These are phyloP conservation scores for Cucurbitaria berberidis DNA, from an alignment of 2,329 filamentous ascomycete species.

Conservation along the genomic window DNA sequence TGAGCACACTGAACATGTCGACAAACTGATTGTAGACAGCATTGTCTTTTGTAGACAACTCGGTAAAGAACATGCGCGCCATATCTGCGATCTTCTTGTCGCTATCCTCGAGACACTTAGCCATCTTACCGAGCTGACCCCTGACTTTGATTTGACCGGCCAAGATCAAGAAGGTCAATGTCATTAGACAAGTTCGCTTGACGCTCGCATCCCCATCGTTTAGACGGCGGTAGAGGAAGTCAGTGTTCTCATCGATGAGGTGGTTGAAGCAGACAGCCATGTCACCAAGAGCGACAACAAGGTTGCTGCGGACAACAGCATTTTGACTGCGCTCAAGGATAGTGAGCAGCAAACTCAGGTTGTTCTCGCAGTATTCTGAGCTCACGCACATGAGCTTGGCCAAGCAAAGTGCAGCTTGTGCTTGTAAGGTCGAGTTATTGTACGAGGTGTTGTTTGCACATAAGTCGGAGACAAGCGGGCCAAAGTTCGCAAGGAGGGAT, in stretches of 20 bases:
- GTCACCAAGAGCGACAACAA: constrained; percentile 94
- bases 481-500: constrained; percentile 88
- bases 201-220: constrained; percentile 88
- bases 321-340: constrained; percentile 96
- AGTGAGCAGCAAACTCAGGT: constrained; percentile 91
- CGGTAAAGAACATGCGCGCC: constrained; percentile 97
- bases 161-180: constrained; percentile 93
- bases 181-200: constrained; percentile 98
- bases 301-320: constrained; percentile 91
- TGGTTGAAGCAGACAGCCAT: constrained; percentile 99
- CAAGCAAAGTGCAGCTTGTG: constrained; percentile 89
- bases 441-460: constrained; percentile 91
- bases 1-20: constrained; percentile 95
- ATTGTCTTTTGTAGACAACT: constrained; percentile 97
- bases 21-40: constrained; percentile 99
- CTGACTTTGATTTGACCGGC: constrained; percentile 99
- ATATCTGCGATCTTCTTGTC: constrained; percentile 94
- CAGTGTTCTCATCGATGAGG: constrained; percentile 97
- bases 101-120: constrained; percentile 96
- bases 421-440: constrained; percentile 86
- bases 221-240: constrained; percentile 92
- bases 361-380: constrained; percentile 92
- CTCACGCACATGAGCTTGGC: constrained; percentile 99
- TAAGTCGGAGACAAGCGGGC: constrained; percentile 88
- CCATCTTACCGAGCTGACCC: constrained; percentile 97